A percentile compares a stretch with the other conserved stretches of the same genome.
These are phyloP conservation scores for Nakazawaea sp. DNA, from an alignment of 805 yeast genomes.

Conservation along the genomic window DNA sequence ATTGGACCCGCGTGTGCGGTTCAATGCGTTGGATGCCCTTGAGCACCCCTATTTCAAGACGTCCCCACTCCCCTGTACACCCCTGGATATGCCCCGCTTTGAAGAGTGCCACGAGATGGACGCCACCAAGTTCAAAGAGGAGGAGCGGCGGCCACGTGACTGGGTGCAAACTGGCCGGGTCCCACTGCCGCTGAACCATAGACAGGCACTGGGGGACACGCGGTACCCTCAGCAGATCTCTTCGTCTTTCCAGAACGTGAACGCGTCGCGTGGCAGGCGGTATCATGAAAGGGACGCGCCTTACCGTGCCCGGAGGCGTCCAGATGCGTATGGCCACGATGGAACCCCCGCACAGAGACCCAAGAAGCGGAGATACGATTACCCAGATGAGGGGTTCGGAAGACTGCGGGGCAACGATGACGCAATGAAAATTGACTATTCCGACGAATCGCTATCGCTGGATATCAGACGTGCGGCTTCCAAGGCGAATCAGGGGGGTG, in stretches of 20 bases:
- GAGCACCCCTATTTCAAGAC: slow-evolving; percentile 60
- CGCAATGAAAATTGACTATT: slow-evolving; percentile 6
- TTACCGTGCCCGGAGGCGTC: no score
- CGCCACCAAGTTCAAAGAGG: slow-evolving; percentile 48
- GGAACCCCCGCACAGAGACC: no score
- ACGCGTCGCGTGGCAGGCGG: no score
- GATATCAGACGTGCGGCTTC: not conserved
- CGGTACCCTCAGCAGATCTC: slow-evolving; percentile 3
- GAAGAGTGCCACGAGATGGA: slow-evolving; percentile 91
- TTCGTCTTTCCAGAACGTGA: not conserved
- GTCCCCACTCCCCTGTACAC: slow-evolving; percentile 58
- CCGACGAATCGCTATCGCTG: not conserved
- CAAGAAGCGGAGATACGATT: no score
- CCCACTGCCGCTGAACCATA: no score
- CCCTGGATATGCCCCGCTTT: slow-evolving; percentile 52
- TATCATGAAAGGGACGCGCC: no score
- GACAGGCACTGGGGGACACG: not conserved
- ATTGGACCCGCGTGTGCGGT: slow-evolving; percentile 65
- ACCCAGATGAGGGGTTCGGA: no score
- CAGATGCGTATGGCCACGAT: no score
- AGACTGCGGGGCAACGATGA: not conserved
- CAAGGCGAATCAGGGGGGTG: no score
- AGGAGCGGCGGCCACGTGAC: slow-evolving; percentile 12
- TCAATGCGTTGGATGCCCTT: slow-evolving; percentile 76
- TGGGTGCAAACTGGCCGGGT: not conserved